phyloP scores from a whole-genome alignment of 371 early-diverging fungal species.

The Mucor velutinosus region DNA sequence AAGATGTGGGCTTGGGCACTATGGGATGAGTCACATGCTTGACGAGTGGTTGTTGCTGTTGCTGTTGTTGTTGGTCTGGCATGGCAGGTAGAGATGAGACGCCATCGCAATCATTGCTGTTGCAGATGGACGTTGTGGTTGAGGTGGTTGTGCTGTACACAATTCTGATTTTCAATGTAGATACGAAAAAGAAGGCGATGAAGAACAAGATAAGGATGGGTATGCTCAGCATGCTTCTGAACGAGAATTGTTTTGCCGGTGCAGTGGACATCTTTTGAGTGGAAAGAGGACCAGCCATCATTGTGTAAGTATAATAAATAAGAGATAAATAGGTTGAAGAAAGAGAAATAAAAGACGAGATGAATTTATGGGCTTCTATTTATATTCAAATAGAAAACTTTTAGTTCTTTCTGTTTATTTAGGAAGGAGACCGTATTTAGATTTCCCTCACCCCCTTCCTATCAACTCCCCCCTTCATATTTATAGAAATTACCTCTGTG shows the following conservation, averaged over 20 bases:
- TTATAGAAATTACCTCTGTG: constrained; percentile 10
- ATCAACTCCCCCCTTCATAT: constrained; percentile 13
- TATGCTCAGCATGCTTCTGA: constrained; percentile 4
- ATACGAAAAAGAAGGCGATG: constrained; percentile 24
- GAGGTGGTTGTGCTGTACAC: constrained; percentile 15
- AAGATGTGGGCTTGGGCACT: constrained; percentile 13
- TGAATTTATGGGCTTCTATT: background rate
- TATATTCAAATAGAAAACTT: constrained; percentile 8
- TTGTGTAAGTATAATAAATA: background rate
- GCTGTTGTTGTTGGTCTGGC: background rate
- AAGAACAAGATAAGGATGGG: constrained; percentile 15
- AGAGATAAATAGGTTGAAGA: background rate
- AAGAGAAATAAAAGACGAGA: constrained; percentile 2
- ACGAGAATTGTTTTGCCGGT: constrained; percentile 6
- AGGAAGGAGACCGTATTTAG: constrained; percentile 12
- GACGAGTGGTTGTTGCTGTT: background rate
- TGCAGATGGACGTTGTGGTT: background rate
- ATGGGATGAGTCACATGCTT: constrained; percentile 17
- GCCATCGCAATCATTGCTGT: background rate
- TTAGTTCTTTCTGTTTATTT: constrained; percentile 7
- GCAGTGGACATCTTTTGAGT: background rate
- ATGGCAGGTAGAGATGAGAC: background rate
- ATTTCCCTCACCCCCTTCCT: constrained; percentile 4
- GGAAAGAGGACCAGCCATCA: constrained; percentile 9
- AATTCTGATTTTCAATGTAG: constrained; percentile 23